Base-by-base conservation (phyloP, 371 early-diverging fungal species). In the Chytridiales sp. region DNA sequence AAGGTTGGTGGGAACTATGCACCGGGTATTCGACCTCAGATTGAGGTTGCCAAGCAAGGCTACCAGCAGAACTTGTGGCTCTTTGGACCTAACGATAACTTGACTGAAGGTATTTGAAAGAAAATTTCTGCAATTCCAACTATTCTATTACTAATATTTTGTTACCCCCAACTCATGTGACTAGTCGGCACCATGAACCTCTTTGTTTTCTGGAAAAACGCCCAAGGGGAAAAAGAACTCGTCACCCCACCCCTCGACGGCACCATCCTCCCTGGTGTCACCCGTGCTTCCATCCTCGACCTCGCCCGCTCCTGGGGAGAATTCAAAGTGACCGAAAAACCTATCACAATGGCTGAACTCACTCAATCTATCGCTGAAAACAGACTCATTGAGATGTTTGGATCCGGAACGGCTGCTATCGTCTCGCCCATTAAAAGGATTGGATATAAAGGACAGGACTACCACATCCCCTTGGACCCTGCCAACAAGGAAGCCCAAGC, bases 141-240 rank as follows among this genome's bases (percentile, higher is more conserved):
- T n/a, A n/a, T n/a, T n/a, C n/a, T n/a, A n/a, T n/a, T n/a, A 52
- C 53, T 29, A 15, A 43, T 46, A 31, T 9, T 46, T 8, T 46
- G 13, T n/a, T 47, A 21, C 13, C 22, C 26, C 13, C 21, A 11
- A 3, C 30, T 3, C 47, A 15, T 30, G 19, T 22, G 5, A 35
- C 30, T n/a, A 76, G 95, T 95, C 30, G 98, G 98, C 50, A 92
- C 95, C 47, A 95, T 94, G 94, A 95, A 97, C 81, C 87, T 89
- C 72, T 95, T 97, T 64, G 80, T 90, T 24, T 83, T 81, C 75
- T 86, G 90, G 88, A 86, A 47, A 21, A 91, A 89, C 70, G 90
- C 89, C 71, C 84, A 86, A 29, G 91, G 91, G 57, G 76, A 87
- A 59, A 62, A 56, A 22, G 97, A 97, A 74, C 83, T 97, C 38